A percentile compares a stretch with the other conserved stretches of the same genome.
phyloP scores from a whole-genome alignment of 31 red algal species.

The Pterothamnion heteromorphum region DNA sequence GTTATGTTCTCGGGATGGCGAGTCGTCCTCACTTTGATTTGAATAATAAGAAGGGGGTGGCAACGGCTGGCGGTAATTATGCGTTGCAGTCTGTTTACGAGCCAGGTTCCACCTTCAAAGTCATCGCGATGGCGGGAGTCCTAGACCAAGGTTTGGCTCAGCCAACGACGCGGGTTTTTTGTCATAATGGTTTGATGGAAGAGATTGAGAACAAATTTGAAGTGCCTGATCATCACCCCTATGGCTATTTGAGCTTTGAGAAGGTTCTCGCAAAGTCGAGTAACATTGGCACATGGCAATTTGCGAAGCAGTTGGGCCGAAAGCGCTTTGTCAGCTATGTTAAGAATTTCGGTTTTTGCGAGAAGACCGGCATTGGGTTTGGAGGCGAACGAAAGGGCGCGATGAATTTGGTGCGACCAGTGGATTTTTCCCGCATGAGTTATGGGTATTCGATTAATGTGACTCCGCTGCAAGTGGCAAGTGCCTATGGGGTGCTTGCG shows the following conservation, averaged over 20 bases:
- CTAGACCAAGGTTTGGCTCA: neutral
- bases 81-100: neutral
- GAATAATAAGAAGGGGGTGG: neutral
- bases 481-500: neutral
- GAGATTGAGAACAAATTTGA: too few species aligned
- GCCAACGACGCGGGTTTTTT: neutral
- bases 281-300: neutral
- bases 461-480: slow-evolving; percentile 22
- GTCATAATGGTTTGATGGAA: neutral
- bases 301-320: neutral
- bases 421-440: neutral
- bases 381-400: neutral
- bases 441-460: slow-evolving; percentile 1
- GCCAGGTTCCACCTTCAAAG: neutral
- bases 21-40: slow-evolving; percentile 6
- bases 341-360: neutral
- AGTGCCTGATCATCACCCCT: neutral
- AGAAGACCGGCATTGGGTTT: neutral
- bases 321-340: neutral
- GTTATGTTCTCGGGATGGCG: neutral
- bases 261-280: neutral
- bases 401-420: neutral
- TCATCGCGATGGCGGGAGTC: neutral
- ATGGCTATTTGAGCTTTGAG: neutral
- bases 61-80: neutral